Percentiles rank a stretch among this genome's conserved stretches.
phyloP scores from a whole-genome alignment of 2,329 filamentous ascomycete species.

The Phaeosphaeriaceae sp. region DNA sequence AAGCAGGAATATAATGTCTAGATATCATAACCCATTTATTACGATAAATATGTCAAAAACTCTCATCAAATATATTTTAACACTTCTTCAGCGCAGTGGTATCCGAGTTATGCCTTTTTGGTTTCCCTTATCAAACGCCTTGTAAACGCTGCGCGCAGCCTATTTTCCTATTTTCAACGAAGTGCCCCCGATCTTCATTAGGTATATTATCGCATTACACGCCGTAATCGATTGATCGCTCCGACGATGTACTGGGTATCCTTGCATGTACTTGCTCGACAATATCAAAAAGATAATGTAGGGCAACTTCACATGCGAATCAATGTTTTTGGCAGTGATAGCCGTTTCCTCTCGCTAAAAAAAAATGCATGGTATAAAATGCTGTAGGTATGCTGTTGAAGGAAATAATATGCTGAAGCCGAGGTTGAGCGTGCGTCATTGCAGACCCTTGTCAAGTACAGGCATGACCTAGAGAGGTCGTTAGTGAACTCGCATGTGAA shows the following conservation, averaged over 20 bases:
- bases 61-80: too few species aligned
- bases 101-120: background rate
- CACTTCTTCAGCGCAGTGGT: background rate
- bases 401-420: background rate
- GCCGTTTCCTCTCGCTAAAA: background rate
- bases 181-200: too few species aligned
- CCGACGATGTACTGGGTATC: too few species aligned
- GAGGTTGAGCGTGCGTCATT: slow-evolving; percentile 8
- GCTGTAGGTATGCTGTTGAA: background rate
- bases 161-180: too few species aligned
- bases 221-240: too few species aligned
- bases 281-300: too few species aligned
- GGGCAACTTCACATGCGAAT: too few species aligned
- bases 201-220: too few species aligned
- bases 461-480: slow-evolving; percentile 3
- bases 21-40: too few species aligned
- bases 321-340: too few species aligned
- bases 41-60: background rate
- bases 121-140: background rate
- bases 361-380: background rate
- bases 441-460: slow-evolving; percentile 33
- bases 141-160: background rate
- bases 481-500: background rate
- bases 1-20: too few species aligned
- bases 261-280: too few species aligned